Evolutionary conservation across 495 filamentous ascomycete species (phyloP).

Genomic region (Chaetomium cochliodes): DNA sequence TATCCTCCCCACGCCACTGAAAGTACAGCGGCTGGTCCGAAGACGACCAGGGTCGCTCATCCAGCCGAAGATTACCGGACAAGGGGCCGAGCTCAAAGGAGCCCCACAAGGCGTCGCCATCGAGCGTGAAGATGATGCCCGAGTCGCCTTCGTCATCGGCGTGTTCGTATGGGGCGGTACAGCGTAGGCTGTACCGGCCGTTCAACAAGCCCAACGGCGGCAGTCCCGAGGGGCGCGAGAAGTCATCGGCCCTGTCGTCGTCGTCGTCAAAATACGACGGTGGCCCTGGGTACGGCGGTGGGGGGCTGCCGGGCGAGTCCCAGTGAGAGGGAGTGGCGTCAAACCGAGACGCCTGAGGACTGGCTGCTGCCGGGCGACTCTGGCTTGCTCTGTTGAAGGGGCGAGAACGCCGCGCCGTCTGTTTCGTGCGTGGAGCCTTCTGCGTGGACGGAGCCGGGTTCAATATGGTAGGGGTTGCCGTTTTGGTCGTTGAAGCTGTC

Average conservation of each 20-base stretch:
- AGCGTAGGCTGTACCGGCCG: slow-evolving; percentile 45
- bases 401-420: slow-evolving; percentile 17
- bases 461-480: not conserved
- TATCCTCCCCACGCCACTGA: slow-evolving; percentile 36
- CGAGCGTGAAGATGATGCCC: slow-evolving; percentile 35
- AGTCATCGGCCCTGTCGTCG: not conserved
- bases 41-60: slow-evolving; percentile 34
- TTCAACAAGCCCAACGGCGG: slow-evolving; percentile 44
- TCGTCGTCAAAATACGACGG: not conserved
- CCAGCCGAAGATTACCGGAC: slow-evolving; percentile 31
- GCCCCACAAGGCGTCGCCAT: slow-evolving; percentile 37
- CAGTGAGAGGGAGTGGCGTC: slow-evolving; percentile 17
- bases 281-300: slow-evolving; percentile 30
- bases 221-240: not conserved
- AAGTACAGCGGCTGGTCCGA: slow-evolving; percentile 26
- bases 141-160: slow-evolving; percentile 18
- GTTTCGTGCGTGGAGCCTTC: slow-evolving; percentile 12
- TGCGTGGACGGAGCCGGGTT: not conserved
- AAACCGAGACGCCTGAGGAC: not conserved
- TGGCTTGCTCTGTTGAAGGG: slow-evolving; percentile 7
- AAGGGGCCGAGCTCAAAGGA: slow-evolving; percentile 36
- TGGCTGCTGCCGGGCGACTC: not conserved
- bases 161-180: slow-evolving; percentile 20
- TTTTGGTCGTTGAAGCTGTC: no score
- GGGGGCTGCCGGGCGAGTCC: slow-evolving; percentile 28